A percentile compares a stretch with the other conserved stretches of the same genome.
Evolutionary conservation across 495 filamentous ascomycete genomes (phyloP).

Genomic region (Opeltia flavorubescens): DNA sequence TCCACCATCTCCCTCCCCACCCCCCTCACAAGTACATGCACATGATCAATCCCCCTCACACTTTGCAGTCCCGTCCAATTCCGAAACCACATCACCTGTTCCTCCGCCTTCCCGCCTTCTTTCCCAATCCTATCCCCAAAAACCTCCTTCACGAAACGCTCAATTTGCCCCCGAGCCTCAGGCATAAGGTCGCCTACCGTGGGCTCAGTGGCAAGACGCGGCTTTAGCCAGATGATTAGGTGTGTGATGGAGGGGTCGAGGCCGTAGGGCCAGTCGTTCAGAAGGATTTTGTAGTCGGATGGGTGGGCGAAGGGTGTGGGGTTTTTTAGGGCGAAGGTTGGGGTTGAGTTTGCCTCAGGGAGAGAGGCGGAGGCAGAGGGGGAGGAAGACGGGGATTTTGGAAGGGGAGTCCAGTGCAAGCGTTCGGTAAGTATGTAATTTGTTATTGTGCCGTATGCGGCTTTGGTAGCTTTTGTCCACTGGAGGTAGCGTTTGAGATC

Average conservation of each 20-base stretch:
- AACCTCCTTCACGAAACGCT: conserved; percentile 41
- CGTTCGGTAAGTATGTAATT: conserved; percentile 62
- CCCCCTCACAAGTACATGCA: conserved; percentile 27
- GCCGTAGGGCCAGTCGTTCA: conserved; percentile 91
- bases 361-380: conserved; percentile 24
- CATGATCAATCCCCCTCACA: conserved; percentile 54
- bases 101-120: conserved; percentile 23
- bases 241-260: conserved; percentile 51
- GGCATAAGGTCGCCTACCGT: conserved; percentile 49
- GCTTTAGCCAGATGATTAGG: conserved; percentile 45
- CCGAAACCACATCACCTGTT: conserved; percentile 63
- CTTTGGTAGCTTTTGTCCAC: conserved; percentile 58
- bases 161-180: conserved; percentile 37
- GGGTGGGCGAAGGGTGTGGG: conserved; percentile 51
- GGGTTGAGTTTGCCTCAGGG: conserved; percentile 40
- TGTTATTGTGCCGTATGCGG: conserved; percentile 60
- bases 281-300: conserved; percentile 59
- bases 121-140: conserved; percentile 38
- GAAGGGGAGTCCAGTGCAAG: conserved; percentile 48
- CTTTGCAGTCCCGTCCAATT: conserved; percentile 67
- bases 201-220: conserved; percentile 27
- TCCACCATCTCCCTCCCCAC: conserved; percentile 4
- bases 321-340: conserved; percentile 37
- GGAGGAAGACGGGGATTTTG: conserved; percentile 17
- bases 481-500: conserved; percentile 71